Percentiles rank a stretch among this genome's conserved stretches.
phyloP scores from a whole-genome alignment of 202 grass and related monocot genomes.

The Setaria italica region DNA sequence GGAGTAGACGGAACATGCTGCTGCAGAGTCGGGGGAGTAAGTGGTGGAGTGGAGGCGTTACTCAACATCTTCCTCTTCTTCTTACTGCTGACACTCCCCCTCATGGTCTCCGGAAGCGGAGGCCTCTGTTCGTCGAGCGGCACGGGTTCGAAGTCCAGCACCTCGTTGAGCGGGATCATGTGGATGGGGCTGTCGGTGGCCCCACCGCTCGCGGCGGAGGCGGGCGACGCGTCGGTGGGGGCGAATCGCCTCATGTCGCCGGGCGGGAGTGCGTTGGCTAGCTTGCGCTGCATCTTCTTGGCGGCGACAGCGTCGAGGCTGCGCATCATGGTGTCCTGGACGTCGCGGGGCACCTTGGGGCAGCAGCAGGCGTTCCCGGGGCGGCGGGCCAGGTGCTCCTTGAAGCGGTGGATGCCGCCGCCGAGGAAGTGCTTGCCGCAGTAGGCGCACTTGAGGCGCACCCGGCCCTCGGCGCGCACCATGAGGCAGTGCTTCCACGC shows the following conservation, averaged over 20 bases:
- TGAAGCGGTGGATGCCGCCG: slow-evolving; percentile 97
- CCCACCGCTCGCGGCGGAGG: slow-evolving; percentile 10
- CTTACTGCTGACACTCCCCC: slow-evolving; percentile 47
- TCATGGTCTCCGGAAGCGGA: slow-evolving; percentile 29
- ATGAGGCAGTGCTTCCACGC: slow-evolving; percentile 93
- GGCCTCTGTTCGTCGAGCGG: slow-evolving; percentile 42
- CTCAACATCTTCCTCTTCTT: slow-evolving; percentile 51
- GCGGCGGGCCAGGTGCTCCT: slow-evolving; percentile 93
- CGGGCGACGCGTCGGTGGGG: background rate
- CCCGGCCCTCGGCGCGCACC: slow-evolving; percentile 71
- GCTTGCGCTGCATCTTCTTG: slow-evolving; percentile 72
- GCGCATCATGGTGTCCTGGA: slow-evolving; percentile 70
- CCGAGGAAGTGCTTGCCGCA: slow-evolving; percentile 89
- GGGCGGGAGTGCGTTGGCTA: slow-evolving; percentile 29
- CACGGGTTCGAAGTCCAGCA: slow-evolving; percentile 47
- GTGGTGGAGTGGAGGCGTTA: slow-evolving; percentile 14
- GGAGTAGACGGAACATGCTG: background rate
- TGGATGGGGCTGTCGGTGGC: slow-evolving; percentile 44
- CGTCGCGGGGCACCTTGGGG: slow-evolving; percentile 75
- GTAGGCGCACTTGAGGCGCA: slow-evolving; percentile 80
- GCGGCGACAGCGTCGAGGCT: slow-evolving; percentile 72
- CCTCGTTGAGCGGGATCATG: slow-evolving; percentile 61
- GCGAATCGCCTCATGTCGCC: slow-evolving; percentile 48
- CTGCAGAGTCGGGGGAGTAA: background rate
- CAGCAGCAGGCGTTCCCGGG: slow-evolving; percentile 93